Evolutionary conservation across 805 yeast species (phyloP).

Genomic region (Cyberlindnera mycetangii): DNA sequence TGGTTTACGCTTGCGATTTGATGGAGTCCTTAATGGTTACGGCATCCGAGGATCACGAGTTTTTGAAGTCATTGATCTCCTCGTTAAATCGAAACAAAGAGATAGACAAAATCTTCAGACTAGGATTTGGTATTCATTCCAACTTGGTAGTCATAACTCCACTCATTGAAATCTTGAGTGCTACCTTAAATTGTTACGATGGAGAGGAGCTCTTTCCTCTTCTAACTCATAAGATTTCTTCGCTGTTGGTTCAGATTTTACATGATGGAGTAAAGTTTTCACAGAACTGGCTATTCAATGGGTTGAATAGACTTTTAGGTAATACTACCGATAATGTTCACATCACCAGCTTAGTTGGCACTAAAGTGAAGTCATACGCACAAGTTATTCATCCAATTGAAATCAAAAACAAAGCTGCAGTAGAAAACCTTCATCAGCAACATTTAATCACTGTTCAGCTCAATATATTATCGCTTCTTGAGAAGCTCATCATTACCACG

Average conservation of each 20-base stretch:
- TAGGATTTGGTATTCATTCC: slow-evolving; percentile 47
- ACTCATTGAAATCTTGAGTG: slow-evolving; percentile 49
- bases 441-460: slow-evolving; percentile 43
- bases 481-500: slow-evolving; percentile 32
- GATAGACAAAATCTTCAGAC: slow-evolving; percentile 33
- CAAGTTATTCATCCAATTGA: slow-evolving; percentile 13
- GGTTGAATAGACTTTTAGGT: slow-evolving; percentile 53
- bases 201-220: slow-evolving; percentile 16
- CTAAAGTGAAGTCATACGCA: slow-evolving; percentile 11
- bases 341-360: slow-evolving; percentile 42
- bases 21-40: slow-evolving; percentile 42
- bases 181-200: slow-evolving; percentile 33
- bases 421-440: slow-evolving; percentile 38
- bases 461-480: slow-evolving; percentile 47
- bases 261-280: slow-evolving; percentile 40
- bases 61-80: slow-evolving; percentile 3
- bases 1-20: slow-evolving; percentile 53
- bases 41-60: slow-evolving; percentile 10
- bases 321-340: slow-evolving; percentile 43
- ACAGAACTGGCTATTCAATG: slow-evolving; percentile 45
- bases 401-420: slow-evolving; percentile 31
- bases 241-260: slow-evolving; percentile 35
- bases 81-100: slow-evolving; percentile 1
- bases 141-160: slow-evolving; percentile 51
- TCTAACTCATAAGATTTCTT: slow-evolving; percentile 18